These are phyloP conservation scores for Scheffersomyces parashehatae DNA, from an alignment of 1,139 yeast species.

Conservation along the genomic window DNA sequence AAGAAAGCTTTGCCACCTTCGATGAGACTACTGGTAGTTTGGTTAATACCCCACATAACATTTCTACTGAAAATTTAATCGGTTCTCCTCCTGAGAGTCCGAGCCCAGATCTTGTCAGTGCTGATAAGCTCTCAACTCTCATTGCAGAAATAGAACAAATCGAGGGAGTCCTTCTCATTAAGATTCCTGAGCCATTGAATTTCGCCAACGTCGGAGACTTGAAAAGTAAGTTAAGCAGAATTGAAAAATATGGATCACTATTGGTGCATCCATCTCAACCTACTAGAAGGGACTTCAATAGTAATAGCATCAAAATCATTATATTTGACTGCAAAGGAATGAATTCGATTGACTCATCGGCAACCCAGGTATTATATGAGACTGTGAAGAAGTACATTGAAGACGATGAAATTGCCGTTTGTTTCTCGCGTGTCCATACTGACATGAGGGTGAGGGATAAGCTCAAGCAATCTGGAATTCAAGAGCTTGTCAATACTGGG, in stretches of 20 bases:
- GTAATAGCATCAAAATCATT: constrained; percentile 22
- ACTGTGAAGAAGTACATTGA: constrained; percentile 22
- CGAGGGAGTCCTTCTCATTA: constrained; percentile 33
- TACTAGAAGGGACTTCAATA: constrained; percentile 21
- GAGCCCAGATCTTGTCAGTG: constrained; percentile 7
- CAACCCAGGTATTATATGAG: constrained; percentile 33
- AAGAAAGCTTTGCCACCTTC: constrained; percentile 27
- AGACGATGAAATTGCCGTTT: constrained; percentile 20
- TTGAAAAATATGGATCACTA: constrained; percentile 30
- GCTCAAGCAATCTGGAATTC: constrained; percentile 25
- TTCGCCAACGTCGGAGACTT: constrained; percentile 32
- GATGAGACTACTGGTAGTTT: constrained; percentile 3
- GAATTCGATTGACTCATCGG: constrained; percentile 32
- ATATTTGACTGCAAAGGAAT: constrained; percentile 38
- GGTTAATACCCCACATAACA: background rate
- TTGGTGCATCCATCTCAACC: constrained; percentile 36
- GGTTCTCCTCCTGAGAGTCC: constrained; percentile 12
- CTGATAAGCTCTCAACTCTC: constrained; percentile 17
- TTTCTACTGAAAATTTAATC: constrained; percentile 12
- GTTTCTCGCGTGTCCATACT: constrained; percentile 29
- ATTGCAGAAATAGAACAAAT: constrained; percentile 31
- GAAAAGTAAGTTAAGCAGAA: constrained; percentile 22
- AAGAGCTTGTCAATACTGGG: constrained; percentile 20
- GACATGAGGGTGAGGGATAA: constrained; percentile 19
- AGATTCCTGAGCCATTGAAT: constrained; percentile 31